Evolutionary conservation across 257 asterid genomes (phyloP).

Genomic region (Prunella vulgaris): DNA sequence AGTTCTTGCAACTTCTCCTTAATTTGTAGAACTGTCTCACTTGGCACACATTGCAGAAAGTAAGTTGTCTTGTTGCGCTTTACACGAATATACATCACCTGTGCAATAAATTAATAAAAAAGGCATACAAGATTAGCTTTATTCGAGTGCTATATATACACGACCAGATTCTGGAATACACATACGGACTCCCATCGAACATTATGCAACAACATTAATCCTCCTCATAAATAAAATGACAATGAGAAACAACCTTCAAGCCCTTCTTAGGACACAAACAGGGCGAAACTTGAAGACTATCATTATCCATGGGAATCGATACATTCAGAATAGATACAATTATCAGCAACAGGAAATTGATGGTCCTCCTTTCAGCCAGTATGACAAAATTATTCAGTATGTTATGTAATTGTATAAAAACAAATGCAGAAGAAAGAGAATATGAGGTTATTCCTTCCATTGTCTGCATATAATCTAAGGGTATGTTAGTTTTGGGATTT

Average conservation of each 20-base stretch:
- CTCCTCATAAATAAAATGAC: slow-evolving; percentile 1
- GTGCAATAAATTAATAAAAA: slow-evolving; percentile 25
- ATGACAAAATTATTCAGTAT: neutral
- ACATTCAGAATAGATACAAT: neutral
- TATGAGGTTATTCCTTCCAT: no score
- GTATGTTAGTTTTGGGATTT: no score
- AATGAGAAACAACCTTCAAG: slow-evolving; percentile 5
- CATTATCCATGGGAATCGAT: neutral
- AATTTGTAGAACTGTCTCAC: slow-evolving; percentile 64
- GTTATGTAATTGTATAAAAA: neutral
- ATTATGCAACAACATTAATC: neutral
- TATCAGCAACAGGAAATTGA: neutral
- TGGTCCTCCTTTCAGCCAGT: neutral
- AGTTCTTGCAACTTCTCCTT: slow-evolving; percentile 86
- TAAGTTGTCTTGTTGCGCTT: slow-evolving; percentile 86
- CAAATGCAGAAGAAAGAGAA: neutral
- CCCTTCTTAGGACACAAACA: slow-evolving; percentile 6
- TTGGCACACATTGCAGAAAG: slow-evolving; percentile 83
- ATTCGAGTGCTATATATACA: neutral
- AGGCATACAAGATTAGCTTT: neutral
- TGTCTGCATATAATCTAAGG: no score
- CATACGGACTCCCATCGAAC: neutral
- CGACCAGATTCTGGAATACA: neutral
- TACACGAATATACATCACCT: slow-evolving; percentile 90
- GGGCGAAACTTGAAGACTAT: neutral